These are phyloP conservation scores for Porphyra umbilicalis DNA, from an alignment of 31 red algal species.

Conservation along the genomic window DNA sequence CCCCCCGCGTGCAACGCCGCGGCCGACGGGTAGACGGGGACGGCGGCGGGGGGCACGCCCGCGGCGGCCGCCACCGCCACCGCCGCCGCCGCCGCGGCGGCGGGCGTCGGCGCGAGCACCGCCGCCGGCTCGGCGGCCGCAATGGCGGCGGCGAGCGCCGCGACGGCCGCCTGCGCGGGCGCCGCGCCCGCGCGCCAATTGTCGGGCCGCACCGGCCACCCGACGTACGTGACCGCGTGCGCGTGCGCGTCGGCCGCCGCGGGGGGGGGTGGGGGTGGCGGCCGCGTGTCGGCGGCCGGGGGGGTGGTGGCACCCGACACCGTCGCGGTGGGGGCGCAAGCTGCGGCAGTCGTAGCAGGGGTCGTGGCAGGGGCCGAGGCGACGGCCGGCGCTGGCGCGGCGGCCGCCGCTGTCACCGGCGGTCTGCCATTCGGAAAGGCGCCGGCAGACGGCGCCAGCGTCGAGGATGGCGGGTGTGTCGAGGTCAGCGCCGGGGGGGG, in stretches of 20 bases:
- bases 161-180: constrained; percentile 20
- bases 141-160: background rate
- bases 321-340: too few relatives aligned
- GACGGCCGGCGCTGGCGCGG: too few relatives aligned
- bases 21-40: background rate
- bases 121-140: background rate
- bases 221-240: constrained; percentile 3
- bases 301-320: background rate
- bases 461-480: too few relatives aligned
- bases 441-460: too few relatives aligned
- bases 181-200: constrained; percentile 18
- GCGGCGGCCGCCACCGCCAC: constrained; percentile 4
- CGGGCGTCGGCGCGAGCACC: constrained; percentile 2
- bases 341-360: too few relatives aligned
- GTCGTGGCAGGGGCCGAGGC: too few relatives aligned
- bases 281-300: background rate
- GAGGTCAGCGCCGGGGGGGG: too few relatives aligned
- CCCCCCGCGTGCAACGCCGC: background rate
- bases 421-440: too few relatives aligned
- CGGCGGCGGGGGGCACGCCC: background rate
- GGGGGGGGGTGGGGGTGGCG: background rate
- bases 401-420: too few relatives aligned
- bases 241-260: background rate
- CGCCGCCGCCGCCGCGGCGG: background rate
- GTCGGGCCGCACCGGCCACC: constrained; percentile 44